Evolutionary conservation across 805 yeast species (phyloP).

Genomic region (Zygoascus tannicola): DNA sequence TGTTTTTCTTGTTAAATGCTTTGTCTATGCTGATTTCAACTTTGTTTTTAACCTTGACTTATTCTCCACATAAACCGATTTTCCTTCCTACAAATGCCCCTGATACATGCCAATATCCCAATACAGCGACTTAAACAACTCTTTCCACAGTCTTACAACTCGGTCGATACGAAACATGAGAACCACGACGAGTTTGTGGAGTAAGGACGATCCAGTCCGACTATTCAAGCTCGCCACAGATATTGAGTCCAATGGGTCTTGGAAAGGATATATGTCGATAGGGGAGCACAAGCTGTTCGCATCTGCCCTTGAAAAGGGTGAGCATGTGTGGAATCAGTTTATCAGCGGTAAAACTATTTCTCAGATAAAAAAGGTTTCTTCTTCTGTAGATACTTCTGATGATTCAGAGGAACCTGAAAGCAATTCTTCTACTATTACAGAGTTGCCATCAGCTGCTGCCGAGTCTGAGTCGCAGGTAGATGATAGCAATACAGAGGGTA

Average conservation of each 20-base stretch:
- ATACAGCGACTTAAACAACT: no score
- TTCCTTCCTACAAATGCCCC: no score
- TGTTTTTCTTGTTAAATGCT: no score
- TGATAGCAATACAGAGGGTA: not conserved
- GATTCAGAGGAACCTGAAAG: not conserved
- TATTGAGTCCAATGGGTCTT: slow-evolving; percentile 22
- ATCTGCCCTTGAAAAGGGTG: slow-evolving; percentile 24
- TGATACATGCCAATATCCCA: no score
- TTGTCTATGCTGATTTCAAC: no score
- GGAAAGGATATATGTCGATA: slow-evolving; percentile 30
- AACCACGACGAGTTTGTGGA: slow-evolving; percentile 13
- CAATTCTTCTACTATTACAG: not conserved
- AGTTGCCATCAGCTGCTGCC: no score
- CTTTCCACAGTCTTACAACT: no score
- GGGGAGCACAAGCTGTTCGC: slow-evolving; percentile 31
- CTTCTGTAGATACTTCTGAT: not conserved
- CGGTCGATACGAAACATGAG: not conserved
- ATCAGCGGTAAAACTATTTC: slow-evolving; percentile 23
- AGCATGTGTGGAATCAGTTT: slow-evolving; percentile 27
- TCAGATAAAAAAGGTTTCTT: slow-evolving; percentile 12
- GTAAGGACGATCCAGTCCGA: slow-evolving; percentile 12
- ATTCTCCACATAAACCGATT: no score
- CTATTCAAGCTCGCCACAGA: slow-evolving; percentile 19
- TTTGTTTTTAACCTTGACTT: no score
- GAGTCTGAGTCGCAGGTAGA: not conserved